Evolutionary conservation across 2,329 filamentous ascomycete species (phyloP).

Genomic region (Colletotrichum sp.): DNA sequence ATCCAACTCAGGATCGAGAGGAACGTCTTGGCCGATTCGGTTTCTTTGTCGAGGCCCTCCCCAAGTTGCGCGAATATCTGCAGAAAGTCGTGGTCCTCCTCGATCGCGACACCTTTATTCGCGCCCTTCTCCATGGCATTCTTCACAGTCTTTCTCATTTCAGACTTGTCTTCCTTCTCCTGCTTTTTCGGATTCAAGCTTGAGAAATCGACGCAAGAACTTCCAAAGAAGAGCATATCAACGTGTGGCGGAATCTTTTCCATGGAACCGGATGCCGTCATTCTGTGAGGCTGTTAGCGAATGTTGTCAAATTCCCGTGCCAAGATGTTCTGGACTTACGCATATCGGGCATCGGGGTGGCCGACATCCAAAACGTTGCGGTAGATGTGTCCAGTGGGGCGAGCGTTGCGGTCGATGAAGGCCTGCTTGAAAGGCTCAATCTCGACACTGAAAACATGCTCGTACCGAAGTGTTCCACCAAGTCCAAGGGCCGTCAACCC

Average conservation of each 20-base stretch:
- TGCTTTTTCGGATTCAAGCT: conserved; percentile 57
- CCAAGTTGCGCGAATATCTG: conserved; percentile 41
- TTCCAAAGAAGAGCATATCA: conserved; percentile 74
- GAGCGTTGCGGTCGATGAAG: conserved; percentile 66
- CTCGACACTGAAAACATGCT: conserved; percentile 67
- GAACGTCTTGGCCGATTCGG: conserved; percentile 72
- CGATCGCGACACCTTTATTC: conserved; percentile 4
- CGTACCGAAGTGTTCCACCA: conserved; percentile 42
- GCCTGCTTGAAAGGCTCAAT: conserved; percentile 68
- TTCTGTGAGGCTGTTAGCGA: conserved; percentile 41
- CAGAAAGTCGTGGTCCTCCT: not conserved
- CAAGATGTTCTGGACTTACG: conserved; percentile 43
- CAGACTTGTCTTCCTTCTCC: conserved; percentile 48
- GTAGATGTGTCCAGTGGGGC: conserved; percentile 53
- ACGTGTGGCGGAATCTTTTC: conserved; percentile 59
- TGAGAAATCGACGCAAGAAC: conserved; percentile 79
- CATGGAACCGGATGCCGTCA: conserved; percentile 70
- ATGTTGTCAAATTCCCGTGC: not conserved
- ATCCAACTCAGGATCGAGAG: conserved; percentile 64
- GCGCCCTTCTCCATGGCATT: conserved; percentile 41
- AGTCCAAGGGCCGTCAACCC: conserved; percentile 36
- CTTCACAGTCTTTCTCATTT: conserved; percentile 58
- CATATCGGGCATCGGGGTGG: conserved; percentile 34
- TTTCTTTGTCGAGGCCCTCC: conserved; percentile 61
- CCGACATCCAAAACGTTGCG: conserved; percentile 64